These are phyloP conservation scores for Boletus sp. DNA, from an alignment of 768 basidiomycete species.

Conservation along the genomic window DNA sequence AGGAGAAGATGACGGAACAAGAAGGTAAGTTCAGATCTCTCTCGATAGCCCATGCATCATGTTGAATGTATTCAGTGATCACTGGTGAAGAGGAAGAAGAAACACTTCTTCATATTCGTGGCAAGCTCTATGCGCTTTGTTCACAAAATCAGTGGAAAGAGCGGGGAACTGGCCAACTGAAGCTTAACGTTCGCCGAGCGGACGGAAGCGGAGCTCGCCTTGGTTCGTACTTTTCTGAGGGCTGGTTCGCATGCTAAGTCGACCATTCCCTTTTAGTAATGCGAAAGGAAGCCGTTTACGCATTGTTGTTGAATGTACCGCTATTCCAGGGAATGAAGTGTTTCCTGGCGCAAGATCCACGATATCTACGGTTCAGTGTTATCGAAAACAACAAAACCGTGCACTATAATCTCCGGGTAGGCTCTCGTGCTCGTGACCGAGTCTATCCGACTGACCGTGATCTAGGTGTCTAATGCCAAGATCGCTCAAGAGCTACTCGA, in stretches of 20 bases:
- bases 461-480: slow-evolving; percentile 63
- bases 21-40: slow-evolving; percentile 45
- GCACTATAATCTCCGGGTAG: slow-evolving; percentile 75
- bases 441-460: background rate
- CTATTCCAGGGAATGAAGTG: slow-evolving; percentile 79
- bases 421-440: slow-evolving; percentile 16
- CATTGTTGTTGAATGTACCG: slow-evolving; percentile 68
- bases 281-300: slow-evolving; percentile 81
- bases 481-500: slow-evolving; percentile 68
- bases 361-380: slow-evolving; percentile 73
- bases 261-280: slow-evolving; percentile 49
- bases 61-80: slow-evolving; percentile 40
- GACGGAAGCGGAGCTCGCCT: slow-evolving; percentile 71
- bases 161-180: slow-evolving; percentile 67
- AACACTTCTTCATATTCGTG: slow-evolving; percentile 71
- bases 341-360: slow-evolving; percentile 68
- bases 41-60: background rate
- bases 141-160: slow-evolving; percentile 69
- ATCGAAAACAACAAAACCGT: slow-evolving; percentile 57
- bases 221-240: slow-evolving; percentile 35
- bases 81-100: slow-evolving; percentile 85
- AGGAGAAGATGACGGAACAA: slow-evolving; percentile 56
- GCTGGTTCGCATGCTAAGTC: slow-evolving; percentile 7
- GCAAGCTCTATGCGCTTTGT: slow-evolving; percentile 66
- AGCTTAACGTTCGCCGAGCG: slow-evolving; percentile 59